Evolutionary conservation across 2,329 filamentous ascomycete genomes (phyloP).

Genomic region (Diaporthe sp.): DNA sequence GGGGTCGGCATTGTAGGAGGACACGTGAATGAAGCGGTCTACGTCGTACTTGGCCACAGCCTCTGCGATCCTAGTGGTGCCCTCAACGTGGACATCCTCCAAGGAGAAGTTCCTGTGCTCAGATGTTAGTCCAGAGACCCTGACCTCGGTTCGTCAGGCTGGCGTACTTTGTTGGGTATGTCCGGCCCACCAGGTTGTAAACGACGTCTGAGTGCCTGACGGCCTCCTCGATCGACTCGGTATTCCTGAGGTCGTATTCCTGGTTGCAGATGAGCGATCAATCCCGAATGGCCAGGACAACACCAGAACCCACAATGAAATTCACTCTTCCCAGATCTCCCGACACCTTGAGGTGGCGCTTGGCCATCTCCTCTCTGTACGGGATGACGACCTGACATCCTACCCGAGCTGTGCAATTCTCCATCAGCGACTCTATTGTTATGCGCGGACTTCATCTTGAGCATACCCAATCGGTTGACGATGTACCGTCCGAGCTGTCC

Average conservation of each 20-base stretch:
- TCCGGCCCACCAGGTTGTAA: constrained; percentile 94
- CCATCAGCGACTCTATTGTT: constrained; percentile 43
- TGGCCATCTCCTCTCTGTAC: constrained; percentile 97
- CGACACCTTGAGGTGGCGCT: constrained; percentile 95
- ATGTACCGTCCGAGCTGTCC: constrained; percentile 97
- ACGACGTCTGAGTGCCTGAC: constrained; percentile 98
- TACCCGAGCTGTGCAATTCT: constrained; percentile 76
- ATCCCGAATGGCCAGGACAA: constrained; percentile 38
- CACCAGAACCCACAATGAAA: constrained; percentile 78
- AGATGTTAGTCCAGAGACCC: constrained; percentile 3
- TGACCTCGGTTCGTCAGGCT: neutral
- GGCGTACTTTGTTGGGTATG: constrained; percentile 93
- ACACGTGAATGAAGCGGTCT: constrained; percentile 96
- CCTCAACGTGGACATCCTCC: constrained; percentile 93
- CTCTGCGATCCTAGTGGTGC: constrained; percentile 91
- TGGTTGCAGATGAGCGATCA: constrained; percentile 51
- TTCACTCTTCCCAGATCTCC: constrained; percentile 92
- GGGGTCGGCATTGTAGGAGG: constrained; percentile 89
- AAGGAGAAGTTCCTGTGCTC: constrained; percentile 86
- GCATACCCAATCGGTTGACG: constrained; percentile 87
- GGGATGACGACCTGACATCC: constrained; percentile 96
- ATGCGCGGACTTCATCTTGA: constrained; percentile 39
- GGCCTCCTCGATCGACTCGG: constrained; percentile 94
- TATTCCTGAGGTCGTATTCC: constrained; percentile 97
- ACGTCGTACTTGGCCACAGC: constrained; percentile 98